These are phyloP conservation scores for Phytophthora sp. DNA, from an alignment of 352 stramenopile genomes.

Conservation along the genomic window DNA sequence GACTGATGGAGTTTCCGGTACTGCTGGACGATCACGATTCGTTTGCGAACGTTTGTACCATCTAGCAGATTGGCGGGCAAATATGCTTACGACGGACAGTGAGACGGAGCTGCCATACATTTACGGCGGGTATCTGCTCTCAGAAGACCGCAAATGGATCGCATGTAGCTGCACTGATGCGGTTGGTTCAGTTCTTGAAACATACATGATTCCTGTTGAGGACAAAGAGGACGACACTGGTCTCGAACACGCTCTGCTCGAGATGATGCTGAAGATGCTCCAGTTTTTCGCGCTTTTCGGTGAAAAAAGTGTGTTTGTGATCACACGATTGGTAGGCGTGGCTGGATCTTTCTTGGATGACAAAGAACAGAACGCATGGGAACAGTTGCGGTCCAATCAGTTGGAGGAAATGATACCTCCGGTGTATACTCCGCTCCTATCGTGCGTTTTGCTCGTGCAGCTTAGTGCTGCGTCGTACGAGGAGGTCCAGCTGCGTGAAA, in stretches of 20 bases:
- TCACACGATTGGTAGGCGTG: slow-evolving; percentile 45
- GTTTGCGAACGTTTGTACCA: slow-evolving; percentile 74
- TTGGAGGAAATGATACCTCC: slow-evolving; percentile 41
- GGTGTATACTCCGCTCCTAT: slow-evolving; percentile 43
- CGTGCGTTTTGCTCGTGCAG: slow-evolving; percentile 47
- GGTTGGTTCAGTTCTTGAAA: slow-evolving; percentile 67
- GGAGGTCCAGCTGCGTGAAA: slow-evolving; percentile 53
- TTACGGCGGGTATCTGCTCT: slow-evolving; percentile 64
- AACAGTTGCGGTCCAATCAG: slow-evolving; percentile 39
- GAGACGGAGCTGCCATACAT: slow-evolving; percentile 33
- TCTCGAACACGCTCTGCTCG: slow-evolving; percentile 42
- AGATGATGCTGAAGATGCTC: slow-evolving; percentile 57
- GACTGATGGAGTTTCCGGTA: slow-evolving; percentile 17
- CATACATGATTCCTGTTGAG: slow-evolving; percentile 46
- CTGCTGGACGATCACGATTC: slow-evolving; percentile 38
- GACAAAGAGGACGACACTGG: slow-evolving; percentile 19
- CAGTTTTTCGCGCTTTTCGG: slow-evolving; percentile 68
- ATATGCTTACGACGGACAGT: slow-evolving; percentile 6
- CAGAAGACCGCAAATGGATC: slow-evolving; percentile 66
- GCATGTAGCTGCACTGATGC: slow-evolving; percentile 59
- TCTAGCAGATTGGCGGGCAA: slow-evolving; percentile 46
- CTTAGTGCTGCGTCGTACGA: slow-evolving; percentile 42
- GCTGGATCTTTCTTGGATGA: slow-evolving; percentile 31
- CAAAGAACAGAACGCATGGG: slow-evolving; percentile 49
- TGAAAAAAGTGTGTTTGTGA: slow-evolving; percentile 48